Base-by-base conservation (phyloP, 208 protist species). In the Wallacemonas collosoma region DNA sequence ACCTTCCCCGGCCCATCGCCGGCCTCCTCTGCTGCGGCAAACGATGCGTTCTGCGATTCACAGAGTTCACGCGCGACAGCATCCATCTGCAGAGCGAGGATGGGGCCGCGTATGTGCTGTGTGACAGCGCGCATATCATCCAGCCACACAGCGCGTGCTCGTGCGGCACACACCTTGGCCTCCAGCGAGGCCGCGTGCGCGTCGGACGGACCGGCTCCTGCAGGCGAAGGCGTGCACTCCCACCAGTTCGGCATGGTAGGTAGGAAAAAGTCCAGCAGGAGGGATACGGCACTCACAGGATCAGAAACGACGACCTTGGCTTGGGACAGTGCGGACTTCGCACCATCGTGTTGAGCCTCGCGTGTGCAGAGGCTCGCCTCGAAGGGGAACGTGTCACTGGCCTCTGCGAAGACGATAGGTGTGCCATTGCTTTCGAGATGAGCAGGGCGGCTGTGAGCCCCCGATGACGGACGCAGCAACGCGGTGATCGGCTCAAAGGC, bases 71-170 rank as follows among this genome's bases (percentile, higher is more conserved):
- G 72, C 11, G 73, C 73, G n/a, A 72, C 71, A 11, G 76, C 69
- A 40, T 84, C 68, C 44, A 84, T 65, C 44, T 84, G 60, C 51
- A 87, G 57, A 1, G 76, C 76, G 40, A 89, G 58, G 39, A 89
- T 75, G 1, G 84, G 84, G 8, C 60, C 77, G 41, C 84, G 84
- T 44, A 89, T 38, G 54, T 82, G 73, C 1, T 50, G 62, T 4
- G 81, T 86, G 75, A 89, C 77, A 56, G 74, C 57, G 53, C 73
- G 70, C 51, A 89, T 72, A 36, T 82, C 74, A 26, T 89, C 76
- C 15, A 86, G 11, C 74, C 74, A 79, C 45, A 44, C 38, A 5
- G 60, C 71, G n/a, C 41, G 48, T 26, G 36, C 50, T 4, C 35
- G 14, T 9, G 40, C 61, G 40, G 41, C 36, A 3, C 7, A 17